Evolutionary conservation across 2,329 filamentous ascomycete genomes (phyloP).

Genomic region (Ophiostoma sp.): DNA sequence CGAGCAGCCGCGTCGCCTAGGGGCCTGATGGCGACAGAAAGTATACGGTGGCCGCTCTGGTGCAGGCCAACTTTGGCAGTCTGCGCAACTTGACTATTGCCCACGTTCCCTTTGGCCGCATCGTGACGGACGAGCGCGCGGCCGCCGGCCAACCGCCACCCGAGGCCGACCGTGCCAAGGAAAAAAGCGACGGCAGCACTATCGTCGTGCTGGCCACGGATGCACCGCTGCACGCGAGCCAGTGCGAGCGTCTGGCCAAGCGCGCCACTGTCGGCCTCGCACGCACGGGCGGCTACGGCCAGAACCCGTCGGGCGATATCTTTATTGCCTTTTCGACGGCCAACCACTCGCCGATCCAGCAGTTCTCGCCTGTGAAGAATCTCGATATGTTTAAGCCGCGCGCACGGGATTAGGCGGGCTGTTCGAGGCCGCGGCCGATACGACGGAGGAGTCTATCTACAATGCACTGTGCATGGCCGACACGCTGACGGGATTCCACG

Average conservation of each 20-base stretch:
- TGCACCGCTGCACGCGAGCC: constrained; percentile 36
- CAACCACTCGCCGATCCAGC: constrained; percentile 40
- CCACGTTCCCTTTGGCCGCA: constrained; percentile 56
- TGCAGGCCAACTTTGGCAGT: constrained; percentile 61
- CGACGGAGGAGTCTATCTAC: constrained; percentile 60
- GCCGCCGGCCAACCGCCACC: constrained; percentile 29
- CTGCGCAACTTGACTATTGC: constrained; percentile 52
- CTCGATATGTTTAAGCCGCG: constrained; percentile 17
- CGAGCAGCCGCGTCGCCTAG: constrained; percentile 51
- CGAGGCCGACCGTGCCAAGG: constrained; percentile 45
- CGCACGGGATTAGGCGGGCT: constrained; percentile 35
- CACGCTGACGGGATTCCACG: constrained; percentile 46
- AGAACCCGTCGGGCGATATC: constrained; percentile 54
- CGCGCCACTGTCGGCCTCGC: constrained; percentile 53
- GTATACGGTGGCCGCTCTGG: constrained; percentile 57
- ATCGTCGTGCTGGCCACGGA: constrained; percentile 54
- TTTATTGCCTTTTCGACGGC: constrained; percentile 63
- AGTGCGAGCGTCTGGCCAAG: constrained; percentile 34
- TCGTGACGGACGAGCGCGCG: constrained; percentile 45
- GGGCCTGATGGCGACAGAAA: constrained; percentile 26
- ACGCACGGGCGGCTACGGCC: constrained; percentile 52
- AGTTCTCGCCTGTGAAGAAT: not conserved
- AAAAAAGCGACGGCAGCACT: constrained; percentile 45
- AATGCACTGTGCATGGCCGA: constrained; percentile 59
- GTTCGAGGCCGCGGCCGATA: constrained; percentile 58